Evolutionary conservation across 192 early-diverging fungal genomes (phyloP), one percentile per base, ranked within the genome.

Genomic region (Coemansia sp.): DNA sequence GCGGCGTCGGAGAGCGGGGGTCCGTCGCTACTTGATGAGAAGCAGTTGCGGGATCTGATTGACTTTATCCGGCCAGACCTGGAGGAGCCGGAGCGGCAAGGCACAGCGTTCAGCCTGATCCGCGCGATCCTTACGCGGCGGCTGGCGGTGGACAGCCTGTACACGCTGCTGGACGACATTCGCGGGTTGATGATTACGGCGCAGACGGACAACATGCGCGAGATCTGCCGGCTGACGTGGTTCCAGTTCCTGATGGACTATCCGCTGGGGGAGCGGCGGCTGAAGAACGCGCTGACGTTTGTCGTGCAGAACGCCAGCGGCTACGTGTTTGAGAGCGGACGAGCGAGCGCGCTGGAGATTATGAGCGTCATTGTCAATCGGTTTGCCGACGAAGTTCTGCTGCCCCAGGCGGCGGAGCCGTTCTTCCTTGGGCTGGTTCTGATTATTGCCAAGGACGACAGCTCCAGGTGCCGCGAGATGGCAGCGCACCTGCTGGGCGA

Each of bases 241-340:
- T 83, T 94, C 53, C 88, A 90, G 52, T 99, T 98, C 79, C 73
- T 99, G 51, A 78, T 98, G 63, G 88, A 96, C 56, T 99, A 98
- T 68, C 97, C 97, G 31, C 88, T 95, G 64, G 91, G 94, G 32
- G 80, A 83, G 34, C 78, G 77, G 2, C 81, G 92, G 41, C 68
- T 98, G 18, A 71, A 79, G 51, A 92, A 88, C 57, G 88, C 91
- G 55, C 88, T 98, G 81, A 82, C 77, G 51, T 95, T 91, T 64
- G 68, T 98, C 51, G 77, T 93, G 43, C 87, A 92, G 62, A 97
- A 98, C 68, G 80, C 95, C 34, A 77, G 83, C 37, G 52, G 68
- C 25, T 99, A 97, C 60, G 86, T 85, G 38, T 88, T 87, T 77
- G 94, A 99, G 69, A 90, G 82, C 58, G 97, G 97, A 27, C 86